Evolutionary conservation across 1,139 yeast species (phyloP), one percentile per base, ranked within the genome.

Genomic region (Pichia sp.): DNA sequence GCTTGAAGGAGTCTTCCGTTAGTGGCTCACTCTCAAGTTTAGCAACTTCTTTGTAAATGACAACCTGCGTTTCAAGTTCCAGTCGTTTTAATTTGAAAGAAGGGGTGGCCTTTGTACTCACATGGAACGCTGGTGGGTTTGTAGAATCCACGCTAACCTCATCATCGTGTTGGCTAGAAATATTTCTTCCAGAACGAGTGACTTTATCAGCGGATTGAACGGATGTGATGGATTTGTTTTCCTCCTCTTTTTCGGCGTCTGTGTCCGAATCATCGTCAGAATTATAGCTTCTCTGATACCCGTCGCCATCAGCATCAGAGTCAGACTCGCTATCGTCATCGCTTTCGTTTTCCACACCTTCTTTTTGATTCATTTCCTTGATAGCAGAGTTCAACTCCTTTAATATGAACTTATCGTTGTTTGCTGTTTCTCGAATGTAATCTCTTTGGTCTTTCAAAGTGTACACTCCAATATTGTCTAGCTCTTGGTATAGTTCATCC

Each of bases 1-100:
- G 49, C 24, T 52, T 56, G 37, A 52, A 58, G 2, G 53, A 47
- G 23, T 53, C 44, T 18, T 49, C 46, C 27, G 47, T 50, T 5
- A 51, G 32, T 4, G 53, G 49, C 11, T 42, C 39, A 5, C 35
- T 33, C 32, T 48, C 44, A n/a, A 56, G 37, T 12, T 44, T 42
- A 3, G 46, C 26, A 16, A 53, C 30, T 22, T 50, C 51, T 12
- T 47, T 42, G 30, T 47, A 49, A 22, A 58, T 47, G 22, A 44
- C 37, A 37, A 49, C 29, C 27, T 52, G 55, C 3, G 55, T 47
- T 13, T 46, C 44, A 14, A 44, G 27, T 31, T 47, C 53, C 28
- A 48, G 37, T 23, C 40, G 39, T 15, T 40, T 44, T 11, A 51
- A 38, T 26, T 44, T 50, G 15, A 38, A 37, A 3, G 50, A 48